Conservation (phyloP, 306 rosid species). For the Urtica urens region DNA sequence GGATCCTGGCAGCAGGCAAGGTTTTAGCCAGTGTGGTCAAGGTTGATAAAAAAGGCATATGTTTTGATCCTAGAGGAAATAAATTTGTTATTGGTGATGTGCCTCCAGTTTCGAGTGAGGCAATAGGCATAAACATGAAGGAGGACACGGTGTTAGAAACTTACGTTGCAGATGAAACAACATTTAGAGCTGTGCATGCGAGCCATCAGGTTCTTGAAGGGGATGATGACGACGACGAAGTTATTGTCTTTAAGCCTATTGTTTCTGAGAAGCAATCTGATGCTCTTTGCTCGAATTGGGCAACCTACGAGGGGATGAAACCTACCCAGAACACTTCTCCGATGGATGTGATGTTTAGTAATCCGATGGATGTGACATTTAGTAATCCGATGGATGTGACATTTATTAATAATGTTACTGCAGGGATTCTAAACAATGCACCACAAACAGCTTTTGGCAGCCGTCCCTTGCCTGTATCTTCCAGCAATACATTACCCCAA, state of each 20-base stretch:
- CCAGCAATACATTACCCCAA: constrained; percentile 31
- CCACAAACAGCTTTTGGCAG: constrained; percentile 30
- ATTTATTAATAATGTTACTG: constrained; percentile 20
- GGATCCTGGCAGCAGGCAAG: constrained; percentile 88
- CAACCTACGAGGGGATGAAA: constrained; percentile 27
- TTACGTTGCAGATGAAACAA: constrained; percentile 26
- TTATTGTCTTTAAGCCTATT: constrained; percentile 83
- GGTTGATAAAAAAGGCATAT: constrained; percentile 49
- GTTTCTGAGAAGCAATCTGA: constrained; percentile 58
- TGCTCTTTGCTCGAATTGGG: constrained; percentile 24
- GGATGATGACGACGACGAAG: constrained; percentile 89
- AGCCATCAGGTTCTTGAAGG: constrained; percentile 35
- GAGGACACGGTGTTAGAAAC: constrained; percentile 34
- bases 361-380: constrained; percentile 31
- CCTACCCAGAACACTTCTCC: constrained; percentile 29
- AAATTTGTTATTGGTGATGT: constrained; percentile 61
- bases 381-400: constrained; percentile 27
- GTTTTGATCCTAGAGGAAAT: constrained; percentile 51
- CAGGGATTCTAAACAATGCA: constrained; percentile 22
- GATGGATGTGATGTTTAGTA: constrained; percentile 28
- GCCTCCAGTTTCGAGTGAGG: constrained; percentile 23
- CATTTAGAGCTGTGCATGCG: constrained; percentile 25
- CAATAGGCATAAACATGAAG: constrained; percentile 22
- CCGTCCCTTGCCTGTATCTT: constrained; percentile 31
- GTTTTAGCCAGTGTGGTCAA: constrained; percentile 56